Evolutionary conservation across 257 asterid genomes (phyloP), one percentile per base, ranked within the genome.

Genomic region (Ophiorrhiza pumila): DNA sequence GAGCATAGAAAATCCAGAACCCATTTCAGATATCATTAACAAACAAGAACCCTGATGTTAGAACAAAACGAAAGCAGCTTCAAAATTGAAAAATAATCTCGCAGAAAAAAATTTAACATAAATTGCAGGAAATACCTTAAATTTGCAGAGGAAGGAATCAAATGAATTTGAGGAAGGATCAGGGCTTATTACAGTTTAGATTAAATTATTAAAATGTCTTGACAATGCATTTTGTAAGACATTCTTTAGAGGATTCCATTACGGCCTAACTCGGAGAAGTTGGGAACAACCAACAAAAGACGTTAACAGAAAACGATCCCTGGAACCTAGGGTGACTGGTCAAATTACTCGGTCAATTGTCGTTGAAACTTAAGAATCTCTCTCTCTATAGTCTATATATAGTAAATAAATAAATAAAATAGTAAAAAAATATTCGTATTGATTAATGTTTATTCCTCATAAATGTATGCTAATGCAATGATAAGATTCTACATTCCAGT

Each of bases 61-160:
- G 13, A 13, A 15, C 5, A 62, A 58, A 20, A 20, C 2, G 35
- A 18, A n/a, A 45, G 13, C 15, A 46, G 27, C 27, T 5, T 8
- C 13, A 31, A 50, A 69, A 52, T 50, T 43, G 27, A 42, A 22
- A 15, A 25, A 6, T 4, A 69, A 35, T 35, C 35, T 39, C 10
- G 45, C 42, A 1, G 55, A 25, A 53, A 53, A 69, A 53, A 14
- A 64, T n/a, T 27, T 4, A 32, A 61, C 15, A 37, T 18, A n/a
- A 20, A 27, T 39, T 50, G 35, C n/a, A 64, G 35, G 50, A 66
- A 67, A 67, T 68, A 75, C 79, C 79, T 74, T 53, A 13, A 47
- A 46, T 12, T 25, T 59, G 71, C 62, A 13, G 42, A 57, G 7
- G n/a, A 29, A 5, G n/a, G 41, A 34, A 45, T 31, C 4, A 37